These are phyloP conservation scores for Magnaporthiopsis incrustans DNA, from an alignment of 2,329 filamentous ascomycete species.

Conservation along the genomic window DNA sequence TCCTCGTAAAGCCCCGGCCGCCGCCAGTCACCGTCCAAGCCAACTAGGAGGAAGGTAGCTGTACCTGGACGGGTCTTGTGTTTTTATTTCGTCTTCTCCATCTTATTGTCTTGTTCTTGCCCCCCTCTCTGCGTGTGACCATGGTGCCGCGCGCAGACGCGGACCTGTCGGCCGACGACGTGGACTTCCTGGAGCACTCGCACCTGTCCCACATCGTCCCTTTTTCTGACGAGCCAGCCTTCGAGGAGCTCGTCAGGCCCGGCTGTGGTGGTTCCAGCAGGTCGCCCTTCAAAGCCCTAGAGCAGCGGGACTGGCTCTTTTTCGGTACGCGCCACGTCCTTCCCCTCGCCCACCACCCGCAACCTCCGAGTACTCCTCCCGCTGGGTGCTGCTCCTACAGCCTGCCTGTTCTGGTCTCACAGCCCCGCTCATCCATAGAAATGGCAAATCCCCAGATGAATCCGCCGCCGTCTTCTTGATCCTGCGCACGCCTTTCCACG, in stretches of 20 bases:
- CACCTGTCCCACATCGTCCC: constrained; percentile 55
- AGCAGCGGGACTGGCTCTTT: constrained; percentile 57
- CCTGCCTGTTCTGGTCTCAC: constrained; percentile 24
- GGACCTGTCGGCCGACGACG: constrained; percentile 22
- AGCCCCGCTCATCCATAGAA: constrained; percentile 38
- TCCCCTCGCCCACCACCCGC: neutral
- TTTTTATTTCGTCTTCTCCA: neutral
- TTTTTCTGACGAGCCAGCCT: constrained; percentile 42
- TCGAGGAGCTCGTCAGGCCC: constrained; percentile 42
- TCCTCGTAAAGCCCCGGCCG: neutral
- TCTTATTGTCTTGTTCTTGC: neutral
- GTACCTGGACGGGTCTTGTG: neutral
- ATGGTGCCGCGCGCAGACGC: constrained; percentile 22
- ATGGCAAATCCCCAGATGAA: constrained; percentile 52
- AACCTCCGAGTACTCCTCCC: constrained; percentile 14
- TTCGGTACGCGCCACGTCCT: constrained; percentile 50
- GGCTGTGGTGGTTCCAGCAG: constrained; percentile 30
- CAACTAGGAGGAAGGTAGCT: neutral
- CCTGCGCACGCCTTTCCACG: constrained; percentile 54
- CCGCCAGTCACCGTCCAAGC: neutral
- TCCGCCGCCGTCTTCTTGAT: constrained; percentile 61
- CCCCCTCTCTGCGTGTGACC: constrained; percentile 2
- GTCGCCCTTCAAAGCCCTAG: constrained; percentile 47
- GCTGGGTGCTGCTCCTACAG: too few relatives aligned
- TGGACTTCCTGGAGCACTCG: constrained; percentile 48